Conservation (phyloP, 148 eudicot species). For the Bassia scoparia region DNA sequence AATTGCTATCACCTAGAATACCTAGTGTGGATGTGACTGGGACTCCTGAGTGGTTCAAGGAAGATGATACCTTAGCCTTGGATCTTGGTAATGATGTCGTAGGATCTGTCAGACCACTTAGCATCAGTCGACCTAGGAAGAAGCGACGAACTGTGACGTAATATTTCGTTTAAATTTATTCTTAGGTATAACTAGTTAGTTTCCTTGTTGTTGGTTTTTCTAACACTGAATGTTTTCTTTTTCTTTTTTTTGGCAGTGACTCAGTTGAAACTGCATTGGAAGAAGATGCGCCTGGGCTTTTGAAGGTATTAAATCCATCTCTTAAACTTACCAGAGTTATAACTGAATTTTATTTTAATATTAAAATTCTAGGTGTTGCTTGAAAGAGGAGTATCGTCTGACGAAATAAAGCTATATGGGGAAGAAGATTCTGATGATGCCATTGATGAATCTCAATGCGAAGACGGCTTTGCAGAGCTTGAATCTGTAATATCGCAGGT, state of each 20-base stretch:
- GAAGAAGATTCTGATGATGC: constrained; percentile 55
- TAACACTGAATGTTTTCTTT: constrained; percentile 21
- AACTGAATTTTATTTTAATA: background rate
- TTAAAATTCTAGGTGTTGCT: constrained; percentile 53
- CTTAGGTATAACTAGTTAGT: background rate
- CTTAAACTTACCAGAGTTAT: background rate
- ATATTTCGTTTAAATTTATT: constrained; percentile 19
- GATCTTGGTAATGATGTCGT: constrained; percentile 33
- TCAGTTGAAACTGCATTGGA: constrained; percentile 84
- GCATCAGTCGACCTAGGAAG: constrained; percentile 53
- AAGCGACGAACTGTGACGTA: constrained; percentile 89
- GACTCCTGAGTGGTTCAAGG: constrained; percentile 24
- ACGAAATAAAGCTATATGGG: constrained; percentile 87
- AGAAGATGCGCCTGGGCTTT: constrained; percentile 96
- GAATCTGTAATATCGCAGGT: constrained; percentile 84
- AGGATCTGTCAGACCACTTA: constrained; percentile 45
- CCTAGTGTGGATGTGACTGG: constrained; percentile 18
- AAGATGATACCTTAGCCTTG: constrained; percentile 23
- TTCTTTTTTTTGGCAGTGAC: too few species aligned
- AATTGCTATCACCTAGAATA: constrained; percentile 43
- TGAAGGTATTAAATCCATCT: constrained; percentile 48
- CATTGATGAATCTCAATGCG: constrained; percentile 48
- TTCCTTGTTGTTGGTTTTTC: constrained; percentile 15
- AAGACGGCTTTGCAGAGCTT: constrained; percentile 74
- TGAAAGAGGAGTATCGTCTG: constrained; percentile 66